Conservation (phyloP, 1,139 yeast genomes). For the Zygosaccharomyces sapae region DNA sequence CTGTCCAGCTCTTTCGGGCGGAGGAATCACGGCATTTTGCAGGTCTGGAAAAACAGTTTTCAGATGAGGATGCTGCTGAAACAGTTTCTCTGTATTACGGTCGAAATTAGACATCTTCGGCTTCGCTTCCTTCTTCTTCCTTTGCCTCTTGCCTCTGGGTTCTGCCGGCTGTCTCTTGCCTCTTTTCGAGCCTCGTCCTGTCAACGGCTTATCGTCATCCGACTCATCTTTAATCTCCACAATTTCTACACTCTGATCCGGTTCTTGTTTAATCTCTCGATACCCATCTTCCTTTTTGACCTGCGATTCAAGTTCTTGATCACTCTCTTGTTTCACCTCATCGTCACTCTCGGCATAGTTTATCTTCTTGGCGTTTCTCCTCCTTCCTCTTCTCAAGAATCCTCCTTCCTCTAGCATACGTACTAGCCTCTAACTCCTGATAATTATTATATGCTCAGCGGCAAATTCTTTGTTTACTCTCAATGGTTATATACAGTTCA, state of each 20-base stretch:
- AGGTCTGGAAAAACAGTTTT: conserved; percentile 66
- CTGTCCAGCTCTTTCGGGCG: conserved; percentile 61
- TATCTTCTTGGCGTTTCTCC: conserved; percentile 19
- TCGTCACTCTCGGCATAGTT: conserved; percentile 24
- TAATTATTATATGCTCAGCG: conserved; percentile 1
- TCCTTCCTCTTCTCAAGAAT: conserved; percentile 27
- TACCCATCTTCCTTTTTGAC: neutral
- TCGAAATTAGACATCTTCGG: conserved; percentile 61
- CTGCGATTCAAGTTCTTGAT: conserved; percentile 2
- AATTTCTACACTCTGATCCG: too few species aligned
- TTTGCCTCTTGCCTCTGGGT: conserved; percentile 20
- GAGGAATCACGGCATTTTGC: conserved; percentile 46
- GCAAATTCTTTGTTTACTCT: neutral
- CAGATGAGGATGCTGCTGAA: conserved; percentile 73
- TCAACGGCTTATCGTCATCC: conserved; percentile 30
- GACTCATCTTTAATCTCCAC: too few species aligned
- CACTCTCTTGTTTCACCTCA: conserved; percentile 5
- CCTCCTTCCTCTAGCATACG: conserved; percentile 31
- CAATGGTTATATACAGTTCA: neutral
- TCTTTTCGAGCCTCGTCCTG: conserved; percentile 24
- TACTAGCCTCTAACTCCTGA: neutral
- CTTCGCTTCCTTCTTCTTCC: conserved; percentile 29
- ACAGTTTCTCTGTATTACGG: conserved; percentile 60
- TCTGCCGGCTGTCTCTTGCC: conserved; percentile 10
- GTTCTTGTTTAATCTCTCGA: conserved; percentile 3